Percentiles rank a stretch among this genome's conserved stretches.
These are phyloP conservation scores for Nephelium lappaceum DNA, from an alignment of 345 rosid genomes.

Conservation along the genomic window DNA sequence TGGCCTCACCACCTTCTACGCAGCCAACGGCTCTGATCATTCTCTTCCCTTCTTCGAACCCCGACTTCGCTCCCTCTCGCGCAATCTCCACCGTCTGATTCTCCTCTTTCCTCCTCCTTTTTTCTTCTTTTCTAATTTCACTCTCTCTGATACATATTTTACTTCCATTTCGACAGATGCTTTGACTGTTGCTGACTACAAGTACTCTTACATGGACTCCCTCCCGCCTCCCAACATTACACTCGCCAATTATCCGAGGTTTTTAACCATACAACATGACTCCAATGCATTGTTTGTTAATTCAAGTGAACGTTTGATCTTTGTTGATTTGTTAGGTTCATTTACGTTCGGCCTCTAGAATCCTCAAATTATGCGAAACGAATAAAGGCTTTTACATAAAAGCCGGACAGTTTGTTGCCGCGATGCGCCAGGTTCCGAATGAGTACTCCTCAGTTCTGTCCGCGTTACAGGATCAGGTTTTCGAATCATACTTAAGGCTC, in stretches of 20 bases:
- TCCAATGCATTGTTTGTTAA: too few species aligned
- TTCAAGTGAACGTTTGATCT: too few species aligned
- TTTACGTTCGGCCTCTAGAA: slow-evolving; percentile 72
- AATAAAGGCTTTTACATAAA: slow-evolving; percentile 88
- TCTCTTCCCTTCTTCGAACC: slow-evolving; percentile 38
- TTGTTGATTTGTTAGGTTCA: slow-evolving; percentile 52
- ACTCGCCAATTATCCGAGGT: slow-evolving; percentile 62
- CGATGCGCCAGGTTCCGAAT: slow-evolving; percentile 78
- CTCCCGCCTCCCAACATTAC: slow-evolving; percentile 54
- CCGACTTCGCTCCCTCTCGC: slow-evolving; percentile 64
- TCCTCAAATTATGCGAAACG: slow-evolving; percentile 64
- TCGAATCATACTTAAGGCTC: background rate
- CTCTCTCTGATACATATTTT: background rate
- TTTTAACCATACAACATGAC: too few species aligned
- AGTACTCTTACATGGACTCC: slow-evolving; percentile 50
- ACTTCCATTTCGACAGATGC: slow-evolving; percentile 45
- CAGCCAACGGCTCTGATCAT: slow-evolving; percentile 21
- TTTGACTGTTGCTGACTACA: slow-evolving; percentile 66
- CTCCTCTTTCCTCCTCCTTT: background rate
- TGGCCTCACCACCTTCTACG: slow-evolving; percentile 45
- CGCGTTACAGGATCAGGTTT: slow-evolving; percentile 84
- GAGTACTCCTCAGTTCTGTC: slow-evolving; percentile 73
- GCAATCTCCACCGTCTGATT: slow-evolving; percentile 53
- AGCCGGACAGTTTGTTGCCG: slow-evolving; percentile 89
- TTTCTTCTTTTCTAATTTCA: background rate